Percentiles rank a stretch among this genome's conserved stretches.
Evolutionary conservation across 768 basidiomycete genomes (phyloP).

Genomic region (Chlorophyllum brunneum): DNA sequence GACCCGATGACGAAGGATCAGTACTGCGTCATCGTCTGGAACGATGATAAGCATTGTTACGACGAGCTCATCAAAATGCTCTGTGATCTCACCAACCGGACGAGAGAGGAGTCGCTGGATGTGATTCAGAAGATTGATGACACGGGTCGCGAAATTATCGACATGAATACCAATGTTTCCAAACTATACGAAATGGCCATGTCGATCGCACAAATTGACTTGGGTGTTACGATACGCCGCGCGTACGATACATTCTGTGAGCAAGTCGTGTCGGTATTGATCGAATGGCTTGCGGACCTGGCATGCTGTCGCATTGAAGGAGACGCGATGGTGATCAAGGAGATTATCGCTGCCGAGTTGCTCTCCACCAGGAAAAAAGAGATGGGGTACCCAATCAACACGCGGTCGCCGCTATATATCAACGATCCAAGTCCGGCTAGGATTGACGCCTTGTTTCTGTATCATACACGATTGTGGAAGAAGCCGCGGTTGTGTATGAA

Average conservation of each 20-base stretch:
- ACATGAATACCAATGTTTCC: slow-evolving; percentile 55
- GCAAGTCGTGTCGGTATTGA: slow-evolving; percentile 75
- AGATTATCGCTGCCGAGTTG: slow-evolving; percentile 69
- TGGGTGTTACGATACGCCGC: slow-evolving; percentile 85
- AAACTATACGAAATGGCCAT: slow-evolving; percentile 75
- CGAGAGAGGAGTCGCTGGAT: slow-evolving; percentile 53
- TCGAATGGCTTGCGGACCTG: slow-evolving; percentile 83
- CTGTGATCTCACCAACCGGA: slow-evolving; percentile 49
- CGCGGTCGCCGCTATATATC: slow-evolving; percentile 32
- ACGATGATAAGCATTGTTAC: slow-evolving; percentile 95
- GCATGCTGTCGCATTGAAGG: slow-evolving; percentile 67
- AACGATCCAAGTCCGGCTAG: slow-evolving; percentile 53
- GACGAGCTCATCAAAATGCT: slow-evolving; percentile 80
- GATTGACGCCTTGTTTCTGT: slow-evolving; percentile 73
- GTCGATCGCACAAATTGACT: slow-evolving; percentile 80
- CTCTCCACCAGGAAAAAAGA: slow-evolving; percentile 58
- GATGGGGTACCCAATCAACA: slow-evolving; percentile 15
- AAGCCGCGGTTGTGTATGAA: slow-evolving; percentile 75
- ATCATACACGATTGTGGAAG: slow-evolving; percentile 86
- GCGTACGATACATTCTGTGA: slow-evolving; percentile 89
- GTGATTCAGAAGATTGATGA: slow-evolving; percentile 67
- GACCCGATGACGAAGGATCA: slow-evolving; percentile 79
- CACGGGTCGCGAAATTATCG: slow-evolving; percentile 77
- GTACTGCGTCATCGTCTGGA: slow-evolving; percentile 86
- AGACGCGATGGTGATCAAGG: slow-evolving; percentile 65